These are phyloP conservation scores for Populus simonii DNA, from an alignment of 345 rosid species.

Conservation along the genomic window DNA sequence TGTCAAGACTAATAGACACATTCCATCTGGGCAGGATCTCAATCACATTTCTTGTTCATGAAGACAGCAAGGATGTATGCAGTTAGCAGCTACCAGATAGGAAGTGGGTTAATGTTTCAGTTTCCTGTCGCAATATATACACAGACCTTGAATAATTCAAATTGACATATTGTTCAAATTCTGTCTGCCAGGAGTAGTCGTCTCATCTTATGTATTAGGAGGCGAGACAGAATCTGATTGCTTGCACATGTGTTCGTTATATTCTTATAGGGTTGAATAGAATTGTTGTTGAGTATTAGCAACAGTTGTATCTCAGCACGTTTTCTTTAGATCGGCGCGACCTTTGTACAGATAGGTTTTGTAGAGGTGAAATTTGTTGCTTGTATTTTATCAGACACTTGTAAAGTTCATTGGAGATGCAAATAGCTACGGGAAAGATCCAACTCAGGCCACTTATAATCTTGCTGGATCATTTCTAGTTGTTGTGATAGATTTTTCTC, in stretches of 20 bases:
- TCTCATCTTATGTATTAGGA: background rate
- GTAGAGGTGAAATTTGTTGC: background rate
- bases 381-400: background rate
- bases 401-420: background rate
- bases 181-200: constrained; percentile 1
- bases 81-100: constrained; percentile 1
- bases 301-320: background rate
- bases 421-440: background rate
- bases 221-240: constrained; percentile 2
- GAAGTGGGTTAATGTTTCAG: background rate
- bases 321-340: background rate
- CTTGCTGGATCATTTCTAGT: background rate
- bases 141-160: constrained; percentile 4
- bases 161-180: background rate
- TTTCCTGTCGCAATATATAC: background rate
- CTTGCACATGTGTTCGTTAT: constrained; percentile 21
- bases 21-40: background rate
- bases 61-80: background rate
- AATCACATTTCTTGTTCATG: background rate
- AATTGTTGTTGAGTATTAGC: constrained; percentile 25
- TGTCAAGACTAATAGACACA: background rate
- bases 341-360: constrained; percentile 17
- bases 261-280: constrained; percentile 17
- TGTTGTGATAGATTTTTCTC: background rate
- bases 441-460: background rate